Percentiles rank a stretch among this genome's conserved stretches.
phyloP scores from a whole-genome alignment of 2,329 filamentous ascomycete species.

The Trichoderma koningii region DNA sequence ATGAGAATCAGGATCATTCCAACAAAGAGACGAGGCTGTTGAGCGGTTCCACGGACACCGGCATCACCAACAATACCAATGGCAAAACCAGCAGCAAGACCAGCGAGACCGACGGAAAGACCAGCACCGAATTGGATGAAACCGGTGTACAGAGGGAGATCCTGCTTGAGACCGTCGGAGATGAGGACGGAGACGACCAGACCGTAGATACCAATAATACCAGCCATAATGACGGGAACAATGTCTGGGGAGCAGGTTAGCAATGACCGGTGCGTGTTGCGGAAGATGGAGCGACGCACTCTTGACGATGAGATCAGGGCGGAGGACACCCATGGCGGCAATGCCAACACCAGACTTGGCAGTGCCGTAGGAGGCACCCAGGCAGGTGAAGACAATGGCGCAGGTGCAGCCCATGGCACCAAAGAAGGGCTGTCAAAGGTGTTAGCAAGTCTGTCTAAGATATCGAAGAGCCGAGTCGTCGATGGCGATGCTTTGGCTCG shows the following conservation, averaged over 20 bases:
- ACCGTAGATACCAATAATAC: constrained; percentile 86
- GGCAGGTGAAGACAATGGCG: constrained; percentile 55
- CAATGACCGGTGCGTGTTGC: neutral
- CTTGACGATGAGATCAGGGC: constrained; percentile 49
- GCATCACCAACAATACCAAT: constrained; percentile 52
- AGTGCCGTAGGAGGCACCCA: constrained; percentile 51
- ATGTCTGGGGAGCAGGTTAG: constrained; percentile 66
- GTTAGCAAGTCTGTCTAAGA: constrained; percentile 17
- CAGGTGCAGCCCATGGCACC: constrained; percentile 46
- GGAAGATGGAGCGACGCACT: constrained; percentile 29
- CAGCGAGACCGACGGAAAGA: constrained; percentile 47
- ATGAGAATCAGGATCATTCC: constrained; percentile 53
- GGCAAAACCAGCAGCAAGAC: constrained; percentile 49
- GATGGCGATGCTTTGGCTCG: neutral
- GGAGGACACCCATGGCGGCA: constrained; percentile 48
- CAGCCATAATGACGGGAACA: constrained; percentile 99
- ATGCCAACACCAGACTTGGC: constrained; percentile 48
- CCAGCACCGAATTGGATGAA: constrained; percentile 50
- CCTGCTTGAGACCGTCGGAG: constrained; percentile 44
- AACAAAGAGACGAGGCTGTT: constrained; percentile 50
- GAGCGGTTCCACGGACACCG: constrained; percentile 50
- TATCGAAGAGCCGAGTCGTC: neutral
- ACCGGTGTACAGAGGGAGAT: constrained; percentile 47
- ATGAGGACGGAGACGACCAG: constrained; percentile 50
- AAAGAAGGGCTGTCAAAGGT: constrained; percentile 43